Percentiles rank a stretch among this genome's conserved stretches.
Conservation (phyloP, 331 rosid genomes). For the Spiraea crenata region DNA sequence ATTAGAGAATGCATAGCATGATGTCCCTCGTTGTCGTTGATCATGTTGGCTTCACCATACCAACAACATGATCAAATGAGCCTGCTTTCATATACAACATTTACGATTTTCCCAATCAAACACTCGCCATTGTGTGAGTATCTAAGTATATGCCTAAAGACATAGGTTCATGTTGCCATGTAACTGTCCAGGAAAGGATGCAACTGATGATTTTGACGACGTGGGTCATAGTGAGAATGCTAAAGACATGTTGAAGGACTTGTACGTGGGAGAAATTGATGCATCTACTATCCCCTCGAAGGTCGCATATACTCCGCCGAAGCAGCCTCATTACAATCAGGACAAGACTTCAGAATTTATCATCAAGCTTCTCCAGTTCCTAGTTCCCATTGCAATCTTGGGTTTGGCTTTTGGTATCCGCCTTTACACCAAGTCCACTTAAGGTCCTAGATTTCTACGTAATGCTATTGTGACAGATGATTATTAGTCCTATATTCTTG, state of each 20-base stretch:
- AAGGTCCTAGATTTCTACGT: conserved; percentile 18
- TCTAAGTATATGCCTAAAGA: background rate
- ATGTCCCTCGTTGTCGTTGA: background rate
- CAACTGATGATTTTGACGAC: conserved; percentile 64
- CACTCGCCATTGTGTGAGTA: background rate
- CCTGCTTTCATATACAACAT: background rate
- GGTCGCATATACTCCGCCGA: conserved; percentile 39
- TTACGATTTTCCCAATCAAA: background rate
- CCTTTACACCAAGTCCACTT: conserved; percentile 46
- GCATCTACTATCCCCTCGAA: conserved; percentile 43
- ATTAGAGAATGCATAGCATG: background rate
- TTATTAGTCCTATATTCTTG: background rate
- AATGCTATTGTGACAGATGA: background rate
- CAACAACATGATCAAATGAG: background rate
- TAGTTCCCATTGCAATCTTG: conserved; percentile 58
- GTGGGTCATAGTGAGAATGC: conserved; percentile 60
- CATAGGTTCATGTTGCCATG: background rate
- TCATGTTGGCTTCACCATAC: background rate
- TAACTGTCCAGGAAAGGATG: conserved; percentile 45
- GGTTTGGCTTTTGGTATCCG: conserved; percentile 52
- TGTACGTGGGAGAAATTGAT: conserved; percentile 49
- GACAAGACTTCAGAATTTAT: conserved; percentile 65
- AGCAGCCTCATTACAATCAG: conserved; percentile 56
- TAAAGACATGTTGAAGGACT: conserved; percentile 50
- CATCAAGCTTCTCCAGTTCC: conserved; percentile 56